Base-by-base conservation (phyloP, 78 protist genomes). In the Diacronema lutheri region DNA sequence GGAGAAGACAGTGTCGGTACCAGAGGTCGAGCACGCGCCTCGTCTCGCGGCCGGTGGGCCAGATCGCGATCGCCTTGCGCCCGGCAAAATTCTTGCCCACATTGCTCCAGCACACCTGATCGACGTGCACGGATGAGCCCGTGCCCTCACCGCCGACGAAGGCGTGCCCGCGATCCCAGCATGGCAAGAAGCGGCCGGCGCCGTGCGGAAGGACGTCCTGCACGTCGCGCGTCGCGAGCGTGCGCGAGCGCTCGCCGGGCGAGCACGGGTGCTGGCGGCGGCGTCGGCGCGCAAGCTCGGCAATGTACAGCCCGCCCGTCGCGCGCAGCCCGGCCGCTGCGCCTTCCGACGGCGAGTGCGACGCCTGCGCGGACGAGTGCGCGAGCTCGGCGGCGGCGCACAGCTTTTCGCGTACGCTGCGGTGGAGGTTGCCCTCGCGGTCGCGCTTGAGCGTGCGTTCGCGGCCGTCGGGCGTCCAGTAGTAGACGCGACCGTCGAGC, bases 91-190 rank as follows among this genome's bases (percentile, higher is more conserved):
- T 83, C 81, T 85, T 85, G 40, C 88, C 88, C 0, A 85, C 38
- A 55, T 85, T 85, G 55, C 60, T 35, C 88, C 88, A 85, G 62
- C 26, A 1, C 26, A 77, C 25, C 66, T 85, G 88, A 66, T 85
- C 88, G n/a, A 71, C 82, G 35, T 85, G 88, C 31, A 85, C 25
- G 7, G 77, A 25, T 10, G 83, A 73, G 33, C 88, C 88, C 7
- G 83, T 4, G 46, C 38, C 25, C 21, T 60, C 41, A 29, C 58
- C 88, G 29, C 88, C 88, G 12, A 85, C 35, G 73, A 85, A 85
- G 40, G 73, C 71, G 74, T 81, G 76, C 41, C 26, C 11, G 26
- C 85, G 10, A 25, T 81, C 85, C 73, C 71, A 81, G 26, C 6
- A 61, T 1, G 85, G 85, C 69, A 62, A 4, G 26, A 38, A 35